Evolutionary conservation across 345 rosid genomes (phyloP).

Genomic region (Citrus glauca): DNA sequence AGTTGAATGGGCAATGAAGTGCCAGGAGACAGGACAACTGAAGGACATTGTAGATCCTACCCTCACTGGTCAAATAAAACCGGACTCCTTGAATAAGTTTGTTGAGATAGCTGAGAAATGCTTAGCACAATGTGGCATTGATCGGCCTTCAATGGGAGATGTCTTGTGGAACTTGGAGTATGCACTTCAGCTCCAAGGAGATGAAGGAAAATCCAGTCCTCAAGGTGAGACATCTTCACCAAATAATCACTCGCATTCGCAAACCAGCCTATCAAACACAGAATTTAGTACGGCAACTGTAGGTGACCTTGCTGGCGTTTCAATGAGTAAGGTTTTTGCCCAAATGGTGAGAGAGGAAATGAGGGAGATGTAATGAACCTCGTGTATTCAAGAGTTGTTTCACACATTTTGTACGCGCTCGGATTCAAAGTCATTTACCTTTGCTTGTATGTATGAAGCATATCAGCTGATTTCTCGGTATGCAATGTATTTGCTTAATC

Average conservation of each 20-base stretch:
- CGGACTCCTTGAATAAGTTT: conserved; percentile 49
- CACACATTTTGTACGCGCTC: not conserved
- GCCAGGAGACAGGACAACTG: conserved; percentile 28
- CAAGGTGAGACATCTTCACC: not conserved
- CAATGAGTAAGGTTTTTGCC: conserved; percentile 65
- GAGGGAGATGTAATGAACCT: conserved; percentile 19
- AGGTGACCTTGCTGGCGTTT: conserved; percentile 41
- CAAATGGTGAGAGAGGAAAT: conserved; percentile 59
- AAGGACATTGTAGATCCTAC: conserved; percentile 47
- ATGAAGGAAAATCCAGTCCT: conserved; percentile 26
- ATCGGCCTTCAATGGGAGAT: conserved; percentile 69
- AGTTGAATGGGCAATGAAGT: conserved; percentile 53
- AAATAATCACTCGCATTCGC: conserved; percentile 8
- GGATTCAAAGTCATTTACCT: no score
- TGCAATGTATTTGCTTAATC: not conserved
- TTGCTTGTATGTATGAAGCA: not conserved
- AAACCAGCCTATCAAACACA: conserved; percentile 20
- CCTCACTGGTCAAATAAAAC: conserved; percentile 38
- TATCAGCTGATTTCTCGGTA: not conserved
- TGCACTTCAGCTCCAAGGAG: conserved; percentile 44
- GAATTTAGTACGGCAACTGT: conserved; percentile 32
- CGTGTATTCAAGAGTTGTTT: not conserved
- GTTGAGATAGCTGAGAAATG: conserved; percentile 62
- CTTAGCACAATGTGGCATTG: conserved; percentile 37
- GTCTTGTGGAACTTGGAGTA: conserved; percentile 67